phyloP scores from a whole-genome alignment of 1,139 yeast species.

The Magnusiomyces magnusii region DNA sequence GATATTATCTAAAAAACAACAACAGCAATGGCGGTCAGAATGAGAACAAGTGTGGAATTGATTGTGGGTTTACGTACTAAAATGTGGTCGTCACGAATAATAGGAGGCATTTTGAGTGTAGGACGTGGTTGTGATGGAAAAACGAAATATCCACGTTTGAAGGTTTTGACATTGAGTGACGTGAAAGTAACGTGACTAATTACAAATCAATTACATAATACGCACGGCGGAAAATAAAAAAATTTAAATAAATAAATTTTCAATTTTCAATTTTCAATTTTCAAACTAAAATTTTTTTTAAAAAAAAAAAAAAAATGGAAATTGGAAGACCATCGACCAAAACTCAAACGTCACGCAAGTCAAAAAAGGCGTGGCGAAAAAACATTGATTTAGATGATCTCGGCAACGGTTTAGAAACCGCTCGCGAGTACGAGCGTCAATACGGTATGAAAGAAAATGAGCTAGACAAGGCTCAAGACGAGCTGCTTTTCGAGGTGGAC shows the following conservation, averaged over 20 bases:
- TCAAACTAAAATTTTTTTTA: background rate
- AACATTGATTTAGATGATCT: conserved; percentile 80
- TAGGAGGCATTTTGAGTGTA: conserved; percentile 39
- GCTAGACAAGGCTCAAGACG: conserved; percentile 20
- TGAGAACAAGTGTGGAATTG: no score
- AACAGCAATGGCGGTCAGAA: background rate
- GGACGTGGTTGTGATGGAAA: background rate
- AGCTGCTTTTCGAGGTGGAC: conserved; percentile 65
- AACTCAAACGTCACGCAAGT: conserved; percentile 74
- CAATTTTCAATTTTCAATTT: no score
- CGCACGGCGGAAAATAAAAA: no score
- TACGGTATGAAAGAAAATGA: conserved; percentile 24
- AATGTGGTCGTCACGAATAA: conserved; percentile 53
- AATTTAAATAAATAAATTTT: no score
- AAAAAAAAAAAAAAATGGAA: conserved; percentile 20
- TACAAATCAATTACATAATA: no score
- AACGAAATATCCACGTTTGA: no score
- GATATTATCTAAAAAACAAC: conserved; percentile 45
- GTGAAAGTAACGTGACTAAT: no score
- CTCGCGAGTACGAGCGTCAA: conserved; percentile 57
- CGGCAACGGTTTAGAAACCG: conserved; percentile 59
- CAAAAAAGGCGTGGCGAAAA: conserved; percentile 94
- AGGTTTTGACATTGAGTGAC: no score
- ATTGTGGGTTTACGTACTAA: no score
- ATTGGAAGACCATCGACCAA: conserved; percentile 31